These are phyloP conservation scores for Euryodendron excelsum DNA, from an alignment of 148 eudicot species.

Conservation along the genomic window DNA sequence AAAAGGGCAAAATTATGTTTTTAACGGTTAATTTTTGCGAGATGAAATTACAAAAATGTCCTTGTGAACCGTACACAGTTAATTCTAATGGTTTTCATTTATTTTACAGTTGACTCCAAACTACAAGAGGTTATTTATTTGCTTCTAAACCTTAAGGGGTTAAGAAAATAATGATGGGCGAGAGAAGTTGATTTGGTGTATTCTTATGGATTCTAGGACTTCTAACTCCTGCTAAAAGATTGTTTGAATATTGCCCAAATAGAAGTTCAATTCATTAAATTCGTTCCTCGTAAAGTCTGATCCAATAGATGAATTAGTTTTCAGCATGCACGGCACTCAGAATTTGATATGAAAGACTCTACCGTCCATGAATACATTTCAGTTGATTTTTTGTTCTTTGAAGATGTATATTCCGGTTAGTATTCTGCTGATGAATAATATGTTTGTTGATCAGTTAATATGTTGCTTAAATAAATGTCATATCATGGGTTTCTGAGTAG, in stretches of 20 bases:
- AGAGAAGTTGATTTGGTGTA: neutral
- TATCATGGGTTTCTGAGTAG: neutral
- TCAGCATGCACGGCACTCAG: neutral
- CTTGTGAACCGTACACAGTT: too few species aligned
- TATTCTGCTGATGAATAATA: neutral
- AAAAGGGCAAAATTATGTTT: too few species aligned
- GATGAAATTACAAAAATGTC: too few species aligned
- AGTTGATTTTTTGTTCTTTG: neutral
- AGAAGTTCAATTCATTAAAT: neutral
- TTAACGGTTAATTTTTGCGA: too few species aligned
- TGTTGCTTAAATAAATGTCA: too few species aligned
- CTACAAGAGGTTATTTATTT: too few species aligned
- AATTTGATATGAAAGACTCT: neutral
- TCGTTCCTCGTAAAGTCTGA: neutral
- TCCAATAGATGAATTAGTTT: neutral
- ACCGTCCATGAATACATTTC: neutral
- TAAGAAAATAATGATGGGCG: neutral
- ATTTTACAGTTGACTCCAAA: too few species aligned
- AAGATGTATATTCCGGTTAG: neutral
- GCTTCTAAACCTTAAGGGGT: neutral
- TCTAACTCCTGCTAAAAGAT: neutral
- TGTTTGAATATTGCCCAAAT: neutral
- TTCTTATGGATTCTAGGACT: neutral
- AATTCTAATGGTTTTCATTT: too few species aligned
- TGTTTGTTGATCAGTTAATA: neutral